These are phyloP conservation scores for Dipodascus albidus DNA, from an alignment of 805 yeast species.

Conservation along the genomic window DNA sequence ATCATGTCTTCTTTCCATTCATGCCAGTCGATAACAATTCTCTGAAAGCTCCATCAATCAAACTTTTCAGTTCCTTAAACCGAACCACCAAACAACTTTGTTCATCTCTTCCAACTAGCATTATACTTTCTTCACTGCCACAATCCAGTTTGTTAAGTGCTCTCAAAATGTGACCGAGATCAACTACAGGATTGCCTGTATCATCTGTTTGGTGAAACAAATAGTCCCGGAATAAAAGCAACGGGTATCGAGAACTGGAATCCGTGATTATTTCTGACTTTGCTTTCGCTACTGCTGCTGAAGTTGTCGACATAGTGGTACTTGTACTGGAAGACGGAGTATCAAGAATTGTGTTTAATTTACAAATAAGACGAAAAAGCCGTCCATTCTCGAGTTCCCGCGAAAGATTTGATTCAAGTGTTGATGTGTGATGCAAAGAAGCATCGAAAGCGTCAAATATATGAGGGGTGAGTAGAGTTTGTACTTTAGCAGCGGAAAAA, in stretches of 20 bases:
- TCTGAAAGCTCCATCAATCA: slow-evolving; percentile 60
- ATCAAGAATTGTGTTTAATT: slow-evolving; percentile 56
- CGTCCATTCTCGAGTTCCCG: slow-evolving; percentile 83
- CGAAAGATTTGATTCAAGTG: slow-evolving; percentile 31
- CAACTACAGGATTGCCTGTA: slow-evolving; percentile 63
- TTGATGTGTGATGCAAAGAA: slow-evolving; percentile 16
- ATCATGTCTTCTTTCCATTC: not conserved
- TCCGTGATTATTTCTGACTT: slow-evolving; percentile 55
- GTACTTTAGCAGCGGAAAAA: slow-evolving; percentile 5
- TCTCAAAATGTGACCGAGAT: slow-evolving; percentile 68
- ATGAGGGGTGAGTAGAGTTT: slow-evolving; percentile 17
- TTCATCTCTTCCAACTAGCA: slow-evolving; percentile 77
- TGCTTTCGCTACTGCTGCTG: no score
- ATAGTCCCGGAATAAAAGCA: slow-evolving; percentile 68
- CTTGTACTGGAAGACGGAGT: no score
- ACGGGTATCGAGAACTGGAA: slow-evolving; percentile 62
- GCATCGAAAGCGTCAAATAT: slow-evolving; percentile 15
- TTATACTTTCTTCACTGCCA: slow-evolving; percentile 72
- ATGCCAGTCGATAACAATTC: slow-evolving; percentile 26
- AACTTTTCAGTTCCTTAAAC: slow-evolving; percentile 64
- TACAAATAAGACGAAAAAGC: slow-evolving; percentile 68
- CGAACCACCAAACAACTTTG: slow-evolving; percentile 74
- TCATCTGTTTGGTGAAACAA: slow-evolving; percentile 80
- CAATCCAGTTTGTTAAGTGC: slow-evolving; percentile 85
- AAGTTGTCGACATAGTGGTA: no score